These are phyloP conservation scores for Talaromyces sp. DNA, from an alignment of 2,329 filamentous ascomycete species.

Conservation along the genomic window DNA sequence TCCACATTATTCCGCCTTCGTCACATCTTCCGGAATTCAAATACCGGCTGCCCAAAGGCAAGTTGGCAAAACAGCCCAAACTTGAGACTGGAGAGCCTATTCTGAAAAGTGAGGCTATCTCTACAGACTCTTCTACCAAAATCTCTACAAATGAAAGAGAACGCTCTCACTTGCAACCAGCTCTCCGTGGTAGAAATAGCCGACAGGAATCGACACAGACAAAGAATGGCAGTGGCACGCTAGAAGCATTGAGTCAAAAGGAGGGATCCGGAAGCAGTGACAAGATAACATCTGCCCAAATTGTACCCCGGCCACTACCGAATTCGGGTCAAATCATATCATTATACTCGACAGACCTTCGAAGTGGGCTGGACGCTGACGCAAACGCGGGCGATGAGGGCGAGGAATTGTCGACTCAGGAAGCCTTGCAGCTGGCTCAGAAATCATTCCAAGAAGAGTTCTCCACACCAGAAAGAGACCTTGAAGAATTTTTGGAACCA, in stretches of 20 bases:
- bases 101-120: slow-evolving; percentile 5
- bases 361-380: slow-evolving; percentile 10
- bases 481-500: background rate
- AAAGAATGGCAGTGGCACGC: background rate
- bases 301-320: slow-evolving; percentile 21
- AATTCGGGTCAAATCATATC: slow-evolving; percentile 29
- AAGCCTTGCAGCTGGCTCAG: slow-evolving; percentile 33
- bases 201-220: background rate
- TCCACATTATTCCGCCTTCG: slow-evolving; percentile 28
- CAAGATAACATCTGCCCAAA: slow-evolving; percentile 33
- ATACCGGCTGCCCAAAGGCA: slow-evolving; percentile 23
- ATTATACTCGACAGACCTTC: slow-evolving; percentile 32
- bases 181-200: background rate
- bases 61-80: background rate
- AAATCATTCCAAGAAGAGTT: slow-evolving; percentile 35
- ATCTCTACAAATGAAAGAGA: background rate
- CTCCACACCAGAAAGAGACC: slow-evolving; percentile 19
- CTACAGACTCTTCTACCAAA: background rate
- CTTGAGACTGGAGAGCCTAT: slow-evolving; percentile 4
- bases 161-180: background rate
- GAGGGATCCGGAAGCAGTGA: slow-evolving; percentile 12
- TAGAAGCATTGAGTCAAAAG: background rate
- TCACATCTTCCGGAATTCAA: slow-evolving; percentile 35
- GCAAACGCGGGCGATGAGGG: slow-evolving; percentile 21
- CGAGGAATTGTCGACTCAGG: slow-evolving; percentile 34